Percentiles rank a stretch among this genome's conserved stretches.
phyloP scores from a whole-genome alignment of 768 basidiomycete species.

The Dendrothele bispora region DNA sequence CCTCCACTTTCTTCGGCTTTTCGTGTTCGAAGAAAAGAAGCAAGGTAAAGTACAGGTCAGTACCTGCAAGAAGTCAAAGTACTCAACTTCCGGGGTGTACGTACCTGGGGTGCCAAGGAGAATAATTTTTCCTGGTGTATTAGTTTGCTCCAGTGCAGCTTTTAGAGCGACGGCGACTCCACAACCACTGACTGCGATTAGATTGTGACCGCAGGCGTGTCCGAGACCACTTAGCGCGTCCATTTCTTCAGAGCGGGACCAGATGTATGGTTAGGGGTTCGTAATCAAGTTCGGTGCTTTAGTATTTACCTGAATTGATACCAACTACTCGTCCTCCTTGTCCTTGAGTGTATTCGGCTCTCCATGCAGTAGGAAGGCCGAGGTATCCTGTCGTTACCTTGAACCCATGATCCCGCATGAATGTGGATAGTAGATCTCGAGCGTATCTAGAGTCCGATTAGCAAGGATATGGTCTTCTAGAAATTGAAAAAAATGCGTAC shows the following conservation, averaged over 20 bases:
- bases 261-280: neutral
- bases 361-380: slow-evolving; percentile 75
- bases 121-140: slow-evolving; percentile 65
- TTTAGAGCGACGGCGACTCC: slow-evolving; percentile 75
- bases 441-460: slow-evolving; percentile 74
- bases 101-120: slow-evolving; percentile 78
- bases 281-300: too few species aligned
- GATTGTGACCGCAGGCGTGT: slow-evolving; percentile 71
- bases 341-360: slow-evolving; percentile 66
- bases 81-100: too few species aligned
- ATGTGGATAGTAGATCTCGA: slow-evolving; percentile 65
- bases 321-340: slow-evolving; percentile 66
- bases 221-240: slow-evolving; percentile 52
- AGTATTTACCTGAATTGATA: slow-evolving; percentile 66
- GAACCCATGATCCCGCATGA: slow-evolving; percentile 70
- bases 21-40: slow-evolving; percentile 6
- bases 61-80: too few species aligned
- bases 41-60: slow-evolving; percentile 1
- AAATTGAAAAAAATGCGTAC: slow-evolving; percentile 9
- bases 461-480: too few species aligned
- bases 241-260: slow-evolving; percentile 19
- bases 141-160: slow-evolving; percentile 61
- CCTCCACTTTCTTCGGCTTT: slow-evolving; percentile 78
- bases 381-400: slow-evolving; percentile 70
- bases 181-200: slow-evolving; percentile 78